Conservation (phyloP, 768 basidiomycete genomes). For the Lepiota subincarnata region DNA sequence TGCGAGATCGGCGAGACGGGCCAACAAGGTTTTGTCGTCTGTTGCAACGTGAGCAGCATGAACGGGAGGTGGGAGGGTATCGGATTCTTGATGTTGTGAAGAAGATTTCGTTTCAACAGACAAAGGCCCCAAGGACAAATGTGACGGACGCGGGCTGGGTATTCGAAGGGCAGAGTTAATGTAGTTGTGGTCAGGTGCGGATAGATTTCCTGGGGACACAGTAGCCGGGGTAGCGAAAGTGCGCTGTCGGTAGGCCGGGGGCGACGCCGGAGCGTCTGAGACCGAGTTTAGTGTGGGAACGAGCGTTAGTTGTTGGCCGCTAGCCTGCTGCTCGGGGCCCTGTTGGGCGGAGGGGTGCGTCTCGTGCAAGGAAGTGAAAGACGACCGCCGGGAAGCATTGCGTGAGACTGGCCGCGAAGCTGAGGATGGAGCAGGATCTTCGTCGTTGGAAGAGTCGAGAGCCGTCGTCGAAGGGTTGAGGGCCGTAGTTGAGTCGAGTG, state of each 20-base stretch:
- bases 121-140: conserved; percentile 15
- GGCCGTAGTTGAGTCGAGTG: conserved; percentile 24
- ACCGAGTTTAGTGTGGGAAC: conserved; percentile 15
- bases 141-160: conserved; percentile 19
- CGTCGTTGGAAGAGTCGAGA: conserved; percentile 15
- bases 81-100: conserved; percentile 7
- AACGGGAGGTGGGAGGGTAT: conserved; percentile 16
- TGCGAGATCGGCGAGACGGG: conserved; percentile 45
- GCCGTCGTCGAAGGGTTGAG: too few species aligned
- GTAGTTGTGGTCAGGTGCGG: conserved; percentile 12
- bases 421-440: conserved; percentile 6
- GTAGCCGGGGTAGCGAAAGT: conserved; percentile 15
- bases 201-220: conserved; percentile 15
- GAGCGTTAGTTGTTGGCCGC: neutral
- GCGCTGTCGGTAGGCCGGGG: conserved; percentile 41
- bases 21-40: conserved; percentile 60
- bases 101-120: conserved; percentile 8
- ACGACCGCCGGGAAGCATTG: conserved; percentile 27
- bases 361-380: conserved; percentile 19
- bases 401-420: conserved; percentile 17
- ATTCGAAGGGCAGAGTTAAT: conserved; percentile 10
- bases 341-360: neutral
- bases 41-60: conserved; percentile 58
- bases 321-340: conserved; percentile 1
- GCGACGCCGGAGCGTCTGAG: conserved; percentile 19